phyloP scores from a whole-genome alignment of 2,329 filamentous ascomycete genomes.

The Colletotrichum sp. region DNA sequence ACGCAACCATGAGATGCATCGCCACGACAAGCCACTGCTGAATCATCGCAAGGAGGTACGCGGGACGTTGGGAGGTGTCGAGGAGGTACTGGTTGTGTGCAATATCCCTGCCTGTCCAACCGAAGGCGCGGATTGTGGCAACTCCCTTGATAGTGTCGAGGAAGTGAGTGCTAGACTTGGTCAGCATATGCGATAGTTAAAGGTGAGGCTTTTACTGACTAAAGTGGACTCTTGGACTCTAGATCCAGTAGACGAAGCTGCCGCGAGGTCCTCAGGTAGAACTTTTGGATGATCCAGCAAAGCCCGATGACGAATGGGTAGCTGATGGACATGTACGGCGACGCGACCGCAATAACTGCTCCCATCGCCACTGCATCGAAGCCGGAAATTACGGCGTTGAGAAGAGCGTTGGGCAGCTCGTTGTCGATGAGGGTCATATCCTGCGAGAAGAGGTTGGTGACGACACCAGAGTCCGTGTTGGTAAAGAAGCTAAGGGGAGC shows the following conservation, averaged over 20 bases:
- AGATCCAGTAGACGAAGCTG: slow-evolving; percentile 62
- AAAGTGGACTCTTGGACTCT: slow-evolving; percentile 60
- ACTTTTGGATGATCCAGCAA: slow-evolving; percentile 54
- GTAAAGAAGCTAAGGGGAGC: slow-evolving; percentile 43
- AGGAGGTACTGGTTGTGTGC: slow-evolving; percentile 49
- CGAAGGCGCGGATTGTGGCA: slow-evolving; percentile 58
- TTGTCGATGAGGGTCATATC: slow-evolving; percentile 40
- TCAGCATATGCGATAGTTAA: not conserved
- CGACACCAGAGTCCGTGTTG: slow-evolving; percentile 37
- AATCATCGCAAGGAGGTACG: slow-evolving; percentile 59
- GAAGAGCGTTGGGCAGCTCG: slow-evolving; percentile 32
- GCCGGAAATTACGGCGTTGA: slow-evolving; percentile 25
- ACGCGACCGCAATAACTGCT: slow-evolving; percentile 43
- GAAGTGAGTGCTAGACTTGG: slow-evolving; percentile 42
- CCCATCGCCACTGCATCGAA: slow-evolving; percentile 40
- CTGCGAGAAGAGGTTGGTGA: slow-evolving; percentile 44
- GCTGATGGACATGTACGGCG: slow-evolving; percentile 45
- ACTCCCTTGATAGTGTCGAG: slow-evolving; percentile 57
- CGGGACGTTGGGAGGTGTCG: slow-evolving; percentile 57
- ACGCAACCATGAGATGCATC: slow-evolving; percentile 52
- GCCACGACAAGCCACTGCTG: slow-evolving; percentile 60
- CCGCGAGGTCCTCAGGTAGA: slow-evolving; percentile 62
- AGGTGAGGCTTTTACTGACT: slow-evolving; percentile 34
- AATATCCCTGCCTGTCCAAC: slow-evolving; percentile 51
- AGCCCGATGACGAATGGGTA: slow-evolving; percentile 48